These are phyloP conservation scores for Lasiosphaeria hispida DNA, from an alignment of 495 filamentous ascomycete species.

Conservation along the genomic window DNA sequence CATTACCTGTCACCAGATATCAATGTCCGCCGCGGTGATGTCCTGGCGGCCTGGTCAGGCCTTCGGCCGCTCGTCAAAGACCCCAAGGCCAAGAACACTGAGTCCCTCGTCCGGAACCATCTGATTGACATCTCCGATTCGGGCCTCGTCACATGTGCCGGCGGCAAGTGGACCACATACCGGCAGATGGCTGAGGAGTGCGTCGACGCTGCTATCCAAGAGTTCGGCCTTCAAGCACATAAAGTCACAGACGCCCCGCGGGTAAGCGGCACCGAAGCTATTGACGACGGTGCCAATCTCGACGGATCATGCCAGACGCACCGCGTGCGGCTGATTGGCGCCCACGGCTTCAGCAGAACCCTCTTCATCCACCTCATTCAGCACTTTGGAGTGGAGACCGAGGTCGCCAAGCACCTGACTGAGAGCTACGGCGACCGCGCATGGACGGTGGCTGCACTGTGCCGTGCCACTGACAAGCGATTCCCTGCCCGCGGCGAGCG, in stretches of 20 bases:
- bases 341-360: slow-evolving; percentile 91
- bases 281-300: slow-evolving; percentile 71
- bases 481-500: slow-evolving; percentile 88
- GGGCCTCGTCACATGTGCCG: slow-evolving; percentile 90
- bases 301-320: slow-evolving; percentile 92
- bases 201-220: slow-evolving; percentile 82
- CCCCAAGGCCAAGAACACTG: slow-evolving; percentile 88
- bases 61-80: slow-evolving; percentile 93
- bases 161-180: slow-evolving; percentile 99
- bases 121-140: slow-evolving; percentile 82
- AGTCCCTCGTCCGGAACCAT: slow-evolving; percentile 94
- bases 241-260: slow-evolving; percentile 61
- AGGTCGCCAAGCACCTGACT: slow-evolving; percentile 88
- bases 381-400: slow-evolving; percentile 92
- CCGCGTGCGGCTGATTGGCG: slow-evolving; percentile 82
- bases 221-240: slow-evolving; percentile 67
- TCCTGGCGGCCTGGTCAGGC: slow-evolving; percentile 93
- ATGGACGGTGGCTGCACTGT: slow-evolving; percentile 90
- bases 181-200: slow-evolving; percentile 98
- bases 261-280: slow-evolving; percentile 73
- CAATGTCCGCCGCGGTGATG: slow-evolving; percentile 88
- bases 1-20: slow-evolving; percentile 91
- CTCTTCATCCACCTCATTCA: slow-evolving; percentile 99
- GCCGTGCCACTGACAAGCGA: slow-evolving; percentile 72
- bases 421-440: slow-evolving; percentile 91